Base-by-base conservation (phyloP, 2,329 filamentous ascomycete genomes). In the Zalaria obscura region DNA sequence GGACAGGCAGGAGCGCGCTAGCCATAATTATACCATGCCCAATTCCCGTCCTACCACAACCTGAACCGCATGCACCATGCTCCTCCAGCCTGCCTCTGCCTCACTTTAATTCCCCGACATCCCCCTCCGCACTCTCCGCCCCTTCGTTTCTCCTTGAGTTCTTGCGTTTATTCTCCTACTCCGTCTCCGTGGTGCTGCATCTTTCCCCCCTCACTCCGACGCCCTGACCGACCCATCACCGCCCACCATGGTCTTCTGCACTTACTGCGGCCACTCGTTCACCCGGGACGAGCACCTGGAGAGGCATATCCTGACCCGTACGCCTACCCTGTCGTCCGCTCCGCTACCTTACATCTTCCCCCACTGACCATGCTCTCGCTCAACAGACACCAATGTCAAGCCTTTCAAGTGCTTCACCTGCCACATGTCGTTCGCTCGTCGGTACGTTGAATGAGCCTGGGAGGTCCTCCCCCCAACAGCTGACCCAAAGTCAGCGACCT, bases 351-450 rank as follows among this genome's bases (percentile, higher is more conserved):
- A 18, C 28, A 8, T 36, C 18, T 36, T 42, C 31, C 29, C 10
- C 27, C 38, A 35, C 11, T 27, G 27, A 33, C 32, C 45, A 45
- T 52, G 37, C 45, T 26, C 25, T 10, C 5, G 9, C 4, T 34
- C 34, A 27, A 6, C 48, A 70, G 67, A 71, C 48, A 71, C 67
- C 41, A 70, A 70, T 51, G 66, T 71, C n/a, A 71, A 71, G 55
- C 68, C 68, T 2, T 71, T 69, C 61, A 70, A 70, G 56, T 71
- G 68, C 54, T 68, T 67, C 45, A 70, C 65, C 31, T 71, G 68
- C 50, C 67, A 71, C 46, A 71, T 71, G 68, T 70, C 67, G 44
- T 71, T 71, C 50, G 67, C 68, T 47, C 58, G 68, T 48, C 61
- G 67, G 68, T 71, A 52, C 43, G 65, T 39, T 45, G 27, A 42